Evolutionary conservation across 1,284 basidiomycete species (phyloP).

Genomic region (Ceratobasidium sp.): DNA sequence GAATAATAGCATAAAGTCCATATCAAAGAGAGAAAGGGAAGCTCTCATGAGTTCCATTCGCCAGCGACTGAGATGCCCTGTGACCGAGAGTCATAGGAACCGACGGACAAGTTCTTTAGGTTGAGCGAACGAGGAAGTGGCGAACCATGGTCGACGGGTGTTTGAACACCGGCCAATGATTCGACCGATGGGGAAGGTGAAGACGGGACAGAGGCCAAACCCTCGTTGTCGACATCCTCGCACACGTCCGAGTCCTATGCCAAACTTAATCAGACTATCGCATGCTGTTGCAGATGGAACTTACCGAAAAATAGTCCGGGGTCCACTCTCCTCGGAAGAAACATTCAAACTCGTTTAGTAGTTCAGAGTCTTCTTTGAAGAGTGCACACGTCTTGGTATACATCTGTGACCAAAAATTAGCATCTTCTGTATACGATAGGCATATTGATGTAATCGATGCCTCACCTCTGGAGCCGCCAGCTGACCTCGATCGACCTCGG

Average conservation of each 20-base stretch:
- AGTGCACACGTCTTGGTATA: constrained; percentile 26
- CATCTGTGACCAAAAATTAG: constrained; percentile 10
- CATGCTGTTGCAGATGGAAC: constrained; percentile 10
- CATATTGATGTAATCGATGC: neutral
- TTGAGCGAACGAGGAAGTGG: constrained; percentile 23
- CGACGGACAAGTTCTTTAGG: constrained; percentile 5
- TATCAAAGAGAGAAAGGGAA: neutral
- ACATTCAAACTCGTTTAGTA: constrained; percentile 20
- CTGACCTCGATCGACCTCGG: constrained; percentile 25
- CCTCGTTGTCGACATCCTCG: constrained; percentile 1
- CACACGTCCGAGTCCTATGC: constrained; percentile 8
- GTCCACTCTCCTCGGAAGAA: constrained; percentile 32
- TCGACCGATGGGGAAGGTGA: constrained; percentile 30
- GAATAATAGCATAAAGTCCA: constrained; percentile 34
- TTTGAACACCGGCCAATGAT: constrained; percentile 30
- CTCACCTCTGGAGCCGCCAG: constrained; percentile 25
- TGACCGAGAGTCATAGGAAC: constrained; percentile 10
- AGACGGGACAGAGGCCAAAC: constrained; percentile 19
- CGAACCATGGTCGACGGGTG: constrained; percentile 19
- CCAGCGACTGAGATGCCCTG: constrained; percentile 19
- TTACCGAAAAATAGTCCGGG: constrained; percentile 20
- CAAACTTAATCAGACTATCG: neutral
- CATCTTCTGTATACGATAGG: neutral
- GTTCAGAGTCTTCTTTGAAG: constrained; percentile 22
- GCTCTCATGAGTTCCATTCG: constrained; percentile 22